A percentile compares a stretch with the other conserved stretches of the same genome.
Conservation (phyloP, 805 yeast genomes). For the Clavispora santaluciae region DNA sequence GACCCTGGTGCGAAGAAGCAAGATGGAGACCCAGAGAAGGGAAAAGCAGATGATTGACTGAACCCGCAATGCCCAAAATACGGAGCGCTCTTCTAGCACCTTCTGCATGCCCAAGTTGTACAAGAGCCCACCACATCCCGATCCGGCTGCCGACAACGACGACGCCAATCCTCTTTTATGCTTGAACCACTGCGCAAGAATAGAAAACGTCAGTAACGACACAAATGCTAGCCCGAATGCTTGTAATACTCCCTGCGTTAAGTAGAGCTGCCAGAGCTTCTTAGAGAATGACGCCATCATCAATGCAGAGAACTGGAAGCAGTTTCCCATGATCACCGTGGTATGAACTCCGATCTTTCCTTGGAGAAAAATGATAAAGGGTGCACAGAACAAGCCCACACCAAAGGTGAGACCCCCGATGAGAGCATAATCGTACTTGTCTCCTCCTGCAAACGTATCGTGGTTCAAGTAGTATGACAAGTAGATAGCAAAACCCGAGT, state of each 20-base stretch:
- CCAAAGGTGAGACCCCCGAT: slow-evolving; percentile 65
- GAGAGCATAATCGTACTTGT: slow-evolving; percentile 55
- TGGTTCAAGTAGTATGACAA: slow-evolving; percentile 51
- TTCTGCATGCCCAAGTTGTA: slow-evolving; percentile 41
- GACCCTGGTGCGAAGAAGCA: slow-evolving; percentile 13
- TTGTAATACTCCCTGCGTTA: slow-evolving; percentile 63
- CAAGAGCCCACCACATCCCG: slow-evolving; percentile 48
- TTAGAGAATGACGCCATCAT: slow-evolving; percentile 58
- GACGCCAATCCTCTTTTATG: slow-evolving; percentile 54
- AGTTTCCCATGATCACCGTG: slow-evolving; percentile 46
- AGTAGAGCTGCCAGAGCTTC: slow-evolving; percentile 58
- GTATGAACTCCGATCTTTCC: slow-evolving; percentile 45
- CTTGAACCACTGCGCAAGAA: slow-evolving; percentile 71
- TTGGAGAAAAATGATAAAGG: slow-evolving; percentile 46
- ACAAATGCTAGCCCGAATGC: slow-evolving; percentile 53
- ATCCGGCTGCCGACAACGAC: slow-evolving; percentile 45
- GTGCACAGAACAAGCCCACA: slow-evolving; percentile 56
- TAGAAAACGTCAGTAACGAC: slow-evolving; percentile 53
- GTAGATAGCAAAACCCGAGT: slow-evolving; percentile 62
- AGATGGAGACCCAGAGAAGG: slow-evolving; percentile 11
- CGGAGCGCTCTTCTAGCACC: slow-evolving; percentile 32
- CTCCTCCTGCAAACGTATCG: slow-evolving; percentile 47
- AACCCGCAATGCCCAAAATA: slow-evolving; percentile 47
- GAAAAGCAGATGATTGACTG: slow-evolving; percentile 24
- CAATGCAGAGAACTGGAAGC: slow-evolving; percentile 49